Evolutionary conservation across 345 rosid genomes (phyloP), one percentile per base, ranked within the genome.

Genomic region (Salix viminalis): DNA sequence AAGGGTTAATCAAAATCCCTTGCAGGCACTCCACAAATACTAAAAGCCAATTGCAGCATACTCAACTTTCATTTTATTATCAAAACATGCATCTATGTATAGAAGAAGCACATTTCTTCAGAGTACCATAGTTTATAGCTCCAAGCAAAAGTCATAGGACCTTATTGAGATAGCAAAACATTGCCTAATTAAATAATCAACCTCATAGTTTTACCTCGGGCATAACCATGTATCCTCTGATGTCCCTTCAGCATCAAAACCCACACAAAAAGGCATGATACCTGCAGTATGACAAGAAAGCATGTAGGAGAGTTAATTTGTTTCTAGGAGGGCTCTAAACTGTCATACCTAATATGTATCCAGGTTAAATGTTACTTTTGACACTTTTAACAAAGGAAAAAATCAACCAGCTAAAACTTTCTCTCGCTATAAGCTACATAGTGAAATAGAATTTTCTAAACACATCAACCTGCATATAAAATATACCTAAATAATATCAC

Each of bases 251-350:
- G 93, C 79, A 88, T 96, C 95, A 88, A 96, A 96, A 37, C 95
- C 98, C 75, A 96, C 99, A 78, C 99, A 96, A 79, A 88, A 79
- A 70, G 98, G 98, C 99, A 90, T 96, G 99, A 86, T 92, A 96
- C 99, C 99, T 96, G 86, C 83, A 75, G 76, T 18, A 75, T 32
- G 24, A 58, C 12, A 54, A 54, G 64, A 54, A 67, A 18, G 69
- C 4, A n/a, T 1, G 7, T 26, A 26, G 19, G 41, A 32, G 44
- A 34, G 14, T 34, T 12, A 26, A 66, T 28, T 66, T 32, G 41
- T 62, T 62, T 23, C 30, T 21, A 4, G 30, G 30, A 24, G 66
- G 30, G 66, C 15, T 7, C 23, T 23, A 14, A 46, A 10, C 28
- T 62, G 28, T 6, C 23, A 26, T 14, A 26, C 30, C 30, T 4